Conservation (phyloP, 2,329 filamentous ascomycete species). For the Xylariaceae sp. region DNA sequence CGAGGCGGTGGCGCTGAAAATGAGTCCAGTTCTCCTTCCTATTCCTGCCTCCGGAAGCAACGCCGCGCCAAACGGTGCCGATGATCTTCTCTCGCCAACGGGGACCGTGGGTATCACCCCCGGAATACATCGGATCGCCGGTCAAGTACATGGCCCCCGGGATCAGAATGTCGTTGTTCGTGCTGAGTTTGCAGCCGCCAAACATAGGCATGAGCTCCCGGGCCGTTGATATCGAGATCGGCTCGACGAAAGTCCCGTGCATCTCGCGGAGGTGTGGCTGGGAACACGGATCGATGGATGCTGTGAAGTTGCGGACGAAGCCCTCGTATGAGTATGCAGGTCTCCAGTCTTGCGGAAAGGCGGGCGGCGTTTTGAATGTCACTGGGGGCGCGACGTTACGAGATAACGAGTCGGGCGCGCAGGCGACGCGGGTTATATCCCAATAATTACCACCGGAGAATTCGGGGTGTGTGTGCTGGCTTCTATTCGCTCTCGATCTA, state of each 20-base stretch:
- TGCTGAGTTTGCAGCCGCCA: conserved; percentile 52
- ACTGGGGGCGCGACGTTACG: conserved; percentile 33
- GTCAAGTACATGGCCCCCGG: conserved; percentile 59
- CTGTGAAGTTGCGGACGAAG: conserved; percentile 50
- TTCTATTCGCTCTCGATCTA: conserved; percentile 17
- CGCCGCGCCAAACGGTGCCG: conserved; percentile 58
- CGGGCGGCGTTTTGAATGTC: conserved; percentile 30
- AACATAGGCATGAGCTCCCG: conserved; percentile 53
- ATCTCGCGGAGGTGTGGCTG: conserved; percentile 43
- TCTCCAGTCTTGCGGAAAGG: conserved; percentile 21
- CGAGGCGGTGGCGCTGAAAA: conserved; percentile 66
- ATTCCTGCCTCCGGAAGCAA: conserved; percentile 54
- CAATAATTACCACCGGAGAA: conserved; percentile 38
- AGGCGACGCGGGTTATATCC: conserved; percentile 43
- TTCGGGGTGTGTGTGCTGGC: conserved; percentile 29
- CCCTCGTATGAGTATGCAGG: conserved; percentile 35
- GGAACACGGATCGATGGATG: conserved; percentile 25
- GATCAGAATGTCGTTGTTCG: conserved; percentile 58
- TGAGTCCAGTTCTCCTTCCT: conserved; percentile 54
- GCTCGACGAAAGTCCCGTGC: conserved; percentile 51
- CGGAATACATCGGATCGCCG: conserved; percentile 53
- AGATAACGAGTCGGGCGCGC: conserved; percentile 45
- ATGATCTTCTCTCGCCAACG: conserved; percentile 54
- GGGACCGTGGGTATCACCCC: conserved; percentile 49
- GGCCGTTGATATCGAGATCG: conserved; percentile 43